Evolutionary conservation across 495 filamentous ascomycete species (phyloP).

Genomic region (Oidiodendron maius): DNA sequence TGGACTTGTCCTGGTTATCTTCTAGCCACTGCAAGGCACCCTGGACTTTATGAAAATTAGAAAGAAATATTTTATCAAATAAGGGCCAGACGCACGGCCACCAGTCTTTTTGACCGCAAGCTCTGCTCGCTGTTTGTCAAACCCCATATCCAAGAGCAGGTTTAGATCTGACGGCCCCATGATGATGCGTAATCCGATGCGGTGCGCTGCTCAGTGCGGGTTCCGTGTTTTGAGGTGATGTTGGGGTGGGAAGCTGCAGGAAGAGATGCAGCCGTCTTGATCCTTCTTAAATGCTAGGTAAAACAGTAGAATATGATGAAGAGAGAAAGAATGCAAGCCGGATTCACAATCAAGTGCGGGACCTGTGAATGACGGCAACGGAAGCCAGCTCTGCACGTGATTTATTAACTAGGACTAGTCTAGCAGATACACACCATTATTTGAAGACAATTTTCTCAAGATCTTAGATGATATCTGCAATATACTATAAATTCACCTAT

Average conservation of each 20-base stretch:
- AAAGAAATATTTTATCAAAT: not conserved
- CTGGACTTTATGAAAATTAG: constrained; percentile 53
- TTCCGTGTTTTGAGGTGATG: no score
- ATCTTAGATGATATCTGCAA: no score
- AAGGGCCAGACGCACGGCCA: constrained; percentile 47
- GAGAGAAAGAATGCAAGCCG: not conserved
- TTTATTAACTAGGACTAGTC: no score
- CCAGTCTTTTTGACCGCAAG: constrained; percentile 76
- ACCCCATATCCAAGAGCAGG: constrained; percentile 89
- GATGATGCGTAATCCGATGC: not conserved
- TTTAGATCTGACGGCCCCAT: constrained; percentile 51
- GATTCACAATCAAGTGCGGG: no score
- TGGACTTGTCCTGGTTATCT: constrained; percentile 72
- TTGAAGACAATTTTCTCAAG: no score
- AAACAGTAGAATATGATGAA: not conserved
- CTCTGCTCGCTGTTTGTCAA: constrained; percentile 72
- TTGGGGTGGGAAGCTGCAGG: not conserved
- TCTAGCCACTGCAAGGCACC: constrained; percentile 93
- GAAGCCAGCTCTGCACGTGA: no score
- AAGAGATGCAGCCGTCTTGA: not conserved
- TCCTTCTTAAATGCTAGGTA: not conserved
- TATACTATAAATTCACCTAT: no score
- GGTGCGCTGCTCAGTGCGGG: no score
- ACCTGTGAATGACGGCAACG: no score
- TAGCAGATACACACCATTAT: no score